These are phyloP conservation scores for Macrophomina pseudophaseolina DNA, from an alignment of 2,329 filamentous ascomycete species.

Conservation along the genomic window DNA sequence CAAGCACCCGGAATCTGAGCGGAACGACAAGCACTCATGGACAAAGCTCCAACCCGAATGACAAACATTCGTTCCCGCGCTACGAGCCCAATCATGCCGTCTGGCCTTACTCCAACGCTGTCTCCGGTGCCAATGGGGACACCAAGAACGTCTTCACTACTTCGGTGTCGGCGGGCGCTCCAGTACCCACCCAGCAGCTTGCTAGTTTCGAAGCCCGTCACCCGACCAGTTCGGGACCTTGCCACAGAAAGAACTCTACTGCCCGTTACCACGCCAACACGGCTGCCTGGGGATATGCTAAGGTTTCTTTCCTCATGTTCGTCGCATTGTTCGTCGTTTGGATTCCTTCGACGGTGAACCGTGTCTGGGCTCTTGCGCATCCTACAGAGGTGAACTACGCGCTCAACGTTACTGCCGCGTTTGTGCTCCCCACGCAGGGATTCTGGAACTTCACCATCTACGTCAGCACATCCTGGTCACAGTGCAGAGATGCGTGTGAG, in stretches of 20 bases:
- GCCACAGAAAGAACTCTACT: neutral
- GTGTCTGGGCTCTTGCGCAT: slow-evolving; percentile 72
- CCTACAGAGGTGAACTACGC: slow-evolving; percentile 53
- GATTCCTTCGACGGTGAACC: slow-evolving; percentile 78
- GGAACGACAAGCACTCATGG: neutral
- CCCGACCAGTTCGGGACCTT: neutral
- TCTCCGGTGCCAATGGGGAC: slow-evolving; percentile 1
- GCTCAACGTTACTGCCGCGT: slow-evolving; percentile 72
- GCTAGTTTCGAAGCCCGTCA: slow-evolving; percentile 14
- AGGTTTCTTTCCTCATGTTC: slow-evolving; percentile 74
- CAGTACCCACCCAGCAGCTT: slow-evolving; percentile 10
- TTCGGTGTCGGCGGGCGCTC: slow-evolving; percentile 15
- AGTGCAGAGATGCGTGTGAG: slow-evolving; percentile 53
- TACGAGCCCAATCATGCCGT: slow-evolving; percentile 1
- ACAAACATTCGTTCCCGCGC: neutral
- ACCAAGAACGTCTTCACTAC: slow-evolving; percentile 18
- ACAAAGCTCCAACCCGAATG: neutral
- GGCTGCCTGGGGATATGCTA: slow-evolving; percentile 72
- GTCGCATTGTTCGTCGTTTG: slow-evolving; percentile 73
- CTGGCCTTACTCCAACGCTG: slow-evolving; percentile 15
- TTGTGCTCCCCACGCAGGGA: slow-evolving; percentile 80
- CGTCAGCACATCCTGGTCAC: slow-evolving; percentile 64
- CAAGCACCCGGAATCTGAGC: slow-evolving; percentile 36
- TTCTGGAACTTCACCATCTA: slow-evolving; percentile 88
- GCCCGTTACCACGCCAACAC: slow-evolving; percentile 5